These are phyloP conservation scores for Aphanomyces invadans DNA, from an alignment of 352 stramenopile genomes.

Conservation along the genomic window DNA sequence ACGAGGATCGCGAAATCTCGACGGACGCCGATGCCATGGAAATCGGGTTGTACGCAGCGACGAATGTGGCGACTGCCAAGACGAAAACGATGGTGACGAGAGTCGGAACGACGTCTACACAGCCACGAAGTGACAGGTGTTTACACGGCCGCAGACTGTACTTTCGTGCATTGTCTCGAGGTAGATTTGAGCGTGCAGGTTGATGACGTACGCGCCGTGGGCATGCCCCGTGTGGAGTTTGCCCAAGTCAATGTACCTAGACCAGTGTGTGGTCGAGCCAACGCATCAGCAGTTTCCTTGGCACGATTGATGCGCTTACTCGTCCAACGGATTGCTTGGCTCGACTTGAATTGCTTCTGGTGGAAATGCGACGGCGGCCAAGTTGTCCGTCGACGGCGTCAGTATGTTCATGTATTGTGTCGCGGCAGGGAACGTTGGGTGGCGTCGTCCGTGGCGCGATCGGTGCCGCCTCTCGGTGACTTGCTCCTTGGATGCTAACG, in stretches of 20 bases:
- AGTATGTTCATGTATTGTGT: not conserved
- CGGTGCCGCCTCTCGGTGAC: not conserved
- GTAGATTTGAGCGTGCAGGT: slow-evolving; percentile 16
- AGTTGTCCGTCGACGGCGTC: not conserved
- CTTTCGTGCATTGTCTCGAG: slow-evolving; percentile 15
- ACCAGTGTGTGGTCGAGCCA: not conserved
- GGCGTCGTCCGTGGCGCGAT: not conserved
- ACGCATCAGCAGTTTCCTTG: not conserved
- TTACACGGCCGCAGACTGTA: not conserved
- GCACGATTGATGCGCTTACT: not conserved
- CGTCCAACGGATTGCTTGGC: not conserved
- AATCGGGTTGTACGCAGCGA: not conserved
- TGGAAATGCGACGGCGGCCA: not conserved
- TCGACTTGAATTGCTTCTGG: not conserved
- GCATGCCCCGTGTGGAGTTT: not conserved
- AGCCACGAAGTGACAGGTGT: not conserved
- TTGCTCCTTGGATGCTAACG: not conserved
- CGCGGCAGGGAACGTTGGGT: too few relatives aligned
- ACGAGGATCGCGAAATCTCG: not conserved
- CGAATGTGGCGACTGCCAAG: not conserved
- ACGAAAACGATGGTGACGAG: not conserved
- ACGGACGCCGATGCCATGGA: not conserved
- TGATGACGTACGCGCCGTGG: slow-evolving; percentile 8
- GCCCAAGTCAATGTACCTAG: slow-evolving; percentile 15
- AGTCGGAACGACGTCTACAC: slow-evolving; percentile 6